Percentiles rank a stretch among this genome's conserved stretches.
Evolutionary conservation across 2,329 filamentous ascomycete species (phyloP).

Genomic region (Pestalotiopsis sp.): DNA sequence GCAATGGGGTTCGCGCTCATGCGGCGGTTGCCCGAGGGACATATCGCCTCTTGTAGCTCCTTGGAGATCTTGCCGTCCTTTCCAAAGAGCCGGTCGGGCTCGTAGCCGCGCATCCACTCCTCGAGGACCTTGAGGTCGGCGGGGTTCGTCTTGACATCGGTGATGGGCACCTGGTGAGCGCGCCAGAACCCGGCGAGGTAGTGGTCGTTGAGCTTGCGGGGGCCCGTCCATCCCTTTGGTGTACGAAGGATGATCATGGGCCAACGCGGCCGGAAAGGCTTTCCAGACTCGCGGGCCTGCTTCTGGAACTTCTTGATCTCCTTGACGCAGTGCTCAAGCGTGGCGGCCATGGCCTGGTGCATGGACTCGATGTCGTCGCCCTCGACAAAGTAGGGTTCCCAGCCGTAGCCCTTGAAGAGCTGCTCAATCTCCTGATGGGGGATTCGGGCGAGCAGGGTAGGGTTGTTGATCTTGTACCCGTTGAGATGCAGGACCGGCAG

Average conservation of each 20-base stretch:
- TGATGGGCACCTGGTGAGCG: slow-evolving; percentile 76
- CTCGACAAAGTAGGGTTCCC: slow-evolving; percentile 80
- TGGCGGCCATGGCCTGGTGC: slow-evolving; percentile 82
- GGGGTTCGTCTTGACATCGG: slow-evolving; percentile 67
- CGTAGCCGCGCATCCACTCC: slow-evolving; percentile 77
- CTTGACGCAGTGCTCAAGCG: slow-evolving; percentile 70
- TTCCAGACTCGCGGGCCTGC: slow-evolving; percentile 69
- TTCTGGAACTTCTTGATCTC: slow-evolving; percentile 73
- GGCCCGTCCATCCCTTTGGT: slow-evolving; percentile 81
- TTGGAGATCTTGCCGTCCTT: slow-evolving; percentile 63
- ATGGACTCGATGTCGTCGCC: slow-evolving; percentile 73
- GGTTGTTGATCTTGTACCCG: slow-evolving; percentile 86
- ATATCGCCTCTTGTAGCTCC: slow-evolving; percentile 62
- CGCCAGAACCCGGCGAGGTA: slow-evolving; percentile 79
- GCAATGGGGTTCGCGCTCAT: slow-evolving; percentile 80
- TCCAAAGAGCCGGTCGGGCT: slow-evolving; percentile 72
- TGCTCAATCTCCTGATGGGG: slow-evolving; percentile 71
- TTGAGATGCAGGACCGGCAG: slow-evolving; percentile 79
- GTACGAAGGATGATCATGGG: slow-evolving; percentile 79
- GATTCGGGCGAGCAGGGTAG: slow-evolving; percentile 73
- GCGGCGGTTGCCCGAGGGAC: slow-evolving; percentile 65
- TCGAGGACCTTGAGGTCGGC: slow-evolving; percentile 70
- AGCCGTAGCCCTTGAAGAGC: slow-evolving; percentile 75
- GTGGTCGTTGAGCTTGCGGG: slow-evolving; percentile 71
- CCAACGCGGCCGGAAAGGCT: slow-evolving; percentile 73